phyloP scores from a whole-genome alignment of 2,329 filamentous ascomycete species.

The Colletotrichum cordylinicola region DNA sequence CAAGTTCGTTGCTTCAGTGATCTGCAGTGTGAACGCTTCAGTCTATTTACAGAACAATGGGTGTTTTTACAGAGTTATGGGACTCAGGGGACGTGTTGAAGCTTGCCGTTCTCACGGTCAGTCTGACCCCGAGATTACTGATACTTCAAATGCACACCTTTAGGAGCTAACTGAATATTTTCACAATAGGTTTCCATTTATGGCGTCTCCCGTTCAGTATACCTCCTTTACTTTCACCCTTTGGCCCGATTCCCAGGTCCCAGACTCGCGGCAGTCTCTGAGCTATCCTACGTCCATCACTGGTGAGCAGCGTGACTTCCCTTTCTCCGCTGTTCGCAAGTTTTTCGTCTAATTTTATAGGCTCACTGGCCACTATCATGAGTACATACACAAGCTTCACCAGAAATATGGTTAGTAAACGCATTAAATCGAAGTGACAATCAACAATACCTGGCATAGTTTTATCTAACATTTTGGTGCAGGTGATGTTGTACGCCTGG shows the following conservation, averaged over 20 bases:
- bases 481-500: neutral
- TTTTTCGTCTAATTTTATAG: neutral
- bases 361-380: neutral
- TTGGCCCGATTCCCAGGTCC: neutral
- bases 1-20: rapidly evolving
- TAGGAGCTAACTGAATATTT: neutral
- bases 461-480: neutral
- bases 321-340: rapidly evolving
- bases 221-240: neutral
- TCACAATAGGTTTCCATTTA: neutral
- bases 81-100: neutral
- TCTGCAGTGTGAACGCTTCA: neutral
- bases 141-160: neutral
- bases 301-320: neutral
- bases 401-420: neutral
- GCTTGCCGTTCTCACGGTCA: neutral
- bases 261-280: neutral
- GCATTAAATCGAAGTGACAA: neutral
- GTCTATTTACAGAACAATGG: neutral
- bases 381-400: neutral
- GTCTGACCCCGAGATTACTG: neutral
- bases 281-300: neutral
- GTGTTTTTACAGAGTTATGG: neutral
- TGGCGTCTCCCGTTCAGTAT: neutral
- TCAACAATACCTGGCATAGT: too few species aligned